Base-by-base conservation (phyloP, 495 filamentous ascomycete genomes). In the Tuber microsphaerosporum region DNA sequence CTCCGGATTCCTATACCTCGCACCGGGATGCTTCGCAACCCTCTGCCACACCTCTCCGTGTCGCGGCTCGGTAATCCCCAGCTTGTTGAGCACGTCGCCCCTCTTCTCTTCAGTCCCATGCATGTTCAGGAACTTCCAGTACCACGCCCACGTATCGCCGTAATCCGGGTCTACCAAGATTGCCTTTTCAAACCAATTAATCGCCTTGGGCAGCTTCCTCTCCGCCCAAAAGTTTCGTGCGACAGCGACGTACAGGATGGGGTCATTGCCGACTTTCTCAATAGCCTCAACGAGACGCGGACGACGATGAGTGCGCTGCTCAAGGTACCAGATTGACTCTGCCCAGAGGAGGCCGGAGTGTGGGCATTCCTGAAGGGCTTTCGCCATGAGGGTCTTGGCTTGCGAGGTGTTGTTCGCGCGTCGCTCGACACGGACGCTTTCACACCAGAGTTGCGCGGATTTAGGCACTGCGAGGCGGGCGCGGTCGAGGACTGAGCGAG, bases 61-160 rank as follows among this genome's bases (percentile, higher is more conserved):
- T 79, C 90, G 90, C 17, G 95, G 95, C 84, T 98, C 95, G 83
- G 91, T 82, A 68, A 71, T 71, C 6, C 69, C 75, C 44, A 83
- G 65, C 69, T 75, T 81, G 45, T 39, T 48, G 41, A 77, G 71
- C 73, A 81, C 74, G 79, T 80, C 82, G 26, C 68, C 72, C 42
- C 76, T 72, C 73, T 76, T 79, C 73, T 79, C 78, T 39, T 90
- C 91, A 41, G 92, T 97, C 8, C 96, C 96, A 86, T 99, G 93
- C 87, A 95, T 91, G 76, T 88, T 75, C 79, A 97, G 82, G 82
- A 97, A 99, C 84, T 94, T 96, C 84, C 92, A 95, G 81, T 97
- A 99, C 94, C 94, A 99, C 56, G 93, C 95, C 95, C 95, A 99
- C 9, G 91, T 93, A 85, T 99, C 95, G 45, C 96, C 95, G 44